These are phyloP conservation scores for Peronosclerospora sorghi DNA, from an alignment of 352 stramenopile species.

Conservation along the genomic window DNA sequence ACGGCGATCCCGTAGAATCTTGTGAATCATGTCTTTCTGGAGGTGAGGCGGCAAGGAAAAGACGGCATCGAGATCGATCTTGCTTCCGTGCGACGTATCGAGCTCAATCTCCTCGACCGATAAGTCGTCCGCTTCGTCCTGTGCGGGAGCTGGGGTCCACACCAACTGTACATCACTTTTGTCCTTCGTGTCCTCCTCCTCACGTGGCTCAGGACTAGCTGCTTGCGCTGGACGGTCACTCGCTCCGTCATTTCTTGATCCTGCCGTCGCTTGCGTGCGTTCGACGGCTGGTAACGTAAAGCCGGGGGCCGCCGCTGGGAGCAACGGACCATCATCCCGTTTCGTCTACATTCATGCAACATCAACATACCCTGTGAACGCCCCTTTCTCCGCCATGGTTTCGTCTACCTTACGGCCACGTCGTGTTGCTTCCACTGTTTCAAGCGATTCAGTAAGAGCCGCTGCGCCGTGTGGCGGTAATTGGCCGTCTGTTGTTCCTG, in stretches of 20 bases:
- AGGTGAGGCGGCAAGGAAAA: constrained; percentile 80
- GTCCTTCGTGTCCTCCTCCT: constrained; percentile 4
- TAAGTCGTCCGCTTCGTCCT: constrained; percentile 20
- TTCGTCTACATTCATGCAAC: constrained; percentile 29
- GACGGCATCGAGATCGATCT: constrained; percentile 81
- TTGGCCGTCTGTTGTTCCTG: constrained; percentile 71
- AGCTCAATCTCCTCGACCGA: constrained; percentile 53
- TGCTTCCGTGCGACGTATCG: constrained; percentile 40
- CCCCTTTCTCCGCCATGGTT: no score
- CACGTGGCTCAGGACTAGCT: constrained; percentile 2
- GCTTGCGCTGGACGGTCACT: background rate
- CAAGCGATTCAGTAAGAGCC: constrained; percentile 89
- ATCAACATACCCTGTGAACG: background rate
- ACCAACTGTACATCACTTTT: constrained; percentile 7
- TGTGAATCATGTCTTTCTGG: constrained; percentile 89
- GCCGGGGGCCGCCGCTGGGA: constrained; percentile 35
- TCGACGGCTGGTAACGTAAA: constrained; percentile 34
- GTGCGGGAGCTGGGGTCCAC: constrained; percentile 9
- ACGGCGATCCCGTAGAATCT: constrained; percentile 80
- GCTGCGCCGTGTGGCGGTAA: constrained; percentile 88
- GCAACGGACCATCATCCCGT: constrained; percentile 30
- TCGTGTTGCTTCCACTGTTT: constrained; percentile 40
- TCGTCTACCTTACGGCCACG: constrained; percentile 11
- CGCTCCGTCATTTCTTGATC: background rate
- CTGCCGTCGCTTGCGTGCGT: constrained; percentile 1